A percentile compares a stretch with the other conserved stretches of the same genome.
Evolutionary conservation across 768 basidiomycete genomes (phyloP).

Genomic region (Rhodotorula kratochvilovae): DNA sequence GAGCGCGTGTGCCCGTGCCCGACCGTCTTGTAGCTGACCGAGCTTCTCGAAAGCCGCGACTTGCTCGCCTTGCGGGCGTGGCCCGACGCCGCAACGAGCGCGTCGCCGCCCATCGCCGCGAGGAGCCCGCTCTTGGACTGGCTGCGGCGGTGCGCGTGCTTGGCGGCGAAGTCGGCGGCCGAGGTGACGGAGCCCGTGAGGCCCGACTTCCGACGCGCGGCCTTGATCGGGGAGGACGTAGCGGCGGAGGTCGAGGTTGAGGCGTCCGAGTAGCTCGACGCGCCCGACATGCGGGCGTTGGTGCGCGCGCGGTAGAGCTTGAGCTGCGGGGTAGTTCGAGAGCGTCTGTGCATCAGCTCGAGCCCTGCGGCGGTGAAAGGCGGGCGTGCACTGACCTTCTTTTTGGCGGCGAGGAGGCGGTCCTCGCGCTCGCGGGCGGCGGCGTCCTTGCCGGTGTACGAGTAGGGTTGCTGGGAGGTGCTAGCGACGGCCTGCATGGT

Average conservation of each 20-base stretch:
- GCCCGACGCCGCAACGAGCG: background rate
- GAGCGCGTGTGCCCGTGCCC: slow-evolving; percentile 37
- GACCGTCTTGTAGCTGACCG: slow-evolving; percentile 25
- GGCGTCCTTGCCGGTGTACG: slow-evolving; percentile 25
- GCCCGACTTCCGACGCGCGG: slow-evolving; percentile 9
- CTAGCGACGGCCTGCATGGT: slow-evolving; percentile 5
- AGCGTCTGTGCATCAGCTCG: background rate
- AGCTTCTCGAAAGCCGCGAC: slow-evolving; percentile 20
- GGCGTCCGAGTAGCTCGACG: background rate
- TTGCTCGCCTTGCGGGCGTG: slow-evolving; percentile 18
- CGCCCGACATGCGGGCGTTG: slow-evolving; percentile 11
- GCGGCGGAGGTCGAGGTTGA: background rate
- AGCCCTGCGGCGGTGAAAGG: too few species aligned
- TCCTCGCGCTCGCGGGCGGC: slow-evolving; percentile 39
- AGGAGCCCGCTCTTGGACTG: slow-evolving; percentile 28
- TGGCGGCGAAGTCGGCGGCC: slow-evolving; percentile 8
- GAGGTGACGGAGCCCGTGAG: slow-evolving; percentile 13
- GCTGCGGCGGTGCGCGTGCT: slow-evolving; percentile 26
- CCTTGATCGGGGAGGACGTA: slow-evolving; percentile 2
- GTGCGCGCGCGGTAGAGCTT: slow-evolving; percentile 40
- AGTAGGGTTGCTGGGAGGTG: slow-evolving; percentile 8
- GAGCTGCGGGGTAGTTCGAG: slow-evolving; percentile 22
- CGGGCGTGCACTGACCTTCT: slow-evolving; percentile 36
- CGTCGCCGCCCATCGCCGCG: slow-evolving; percentile 18
- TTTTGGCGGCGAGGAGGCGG: slow-evolving; percentile 39